Evolutionary conservation across 2,329 filamentous ascomycete genomes (phyloP), one percentile per base, ranked within the genome.

Genomic region (Sporothrix protearum): DNA sequence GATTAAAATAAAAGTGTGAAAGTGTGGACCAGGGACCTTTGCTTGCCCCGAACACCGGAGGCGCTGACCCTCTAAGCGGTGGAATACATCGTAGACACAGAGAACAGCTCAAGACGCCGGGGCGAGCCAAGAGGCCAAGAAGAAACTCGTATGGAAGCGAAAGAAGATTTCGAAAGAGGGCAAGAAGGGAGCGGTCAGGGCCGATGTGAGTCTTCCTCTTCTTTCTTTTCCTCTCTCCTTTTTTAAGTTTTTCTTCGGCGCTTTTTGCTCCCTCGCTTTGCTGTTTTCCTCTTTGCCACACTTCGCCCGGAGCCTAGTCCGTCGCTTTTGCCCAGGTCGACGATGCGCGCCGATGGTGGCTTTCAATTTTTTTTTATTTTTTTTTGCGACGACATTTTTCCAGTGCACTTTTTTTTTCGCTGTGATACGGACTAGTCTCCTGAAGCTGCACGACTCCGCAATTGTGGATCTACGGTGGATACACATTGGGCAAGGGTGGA

Each of bases 11-110:
- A 55, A 39, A 39, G 19, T n/a, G n/a, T n/a, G 9, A 39, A 51
- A 53, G 14, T 16, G 9, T 55, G 42, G 47, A 51, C 33, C 30
- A 42, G 49, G 49, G 33, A 49, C 8, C 33, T 8, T 7, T 16
- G 1, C 22, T n/a, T 49, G n/a, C 49, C 66, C 66, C 47, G 66
- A 68, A 55, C 22, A 68, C 66, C 66, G 49, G 66, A 68, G 49
- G 8, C n/a, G 12, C 33, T 49, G 66, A 42, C 30, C 22, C 47
- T 12, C 47, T 9, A 4, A 28, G 22, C 22, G 49, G 33, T 33
- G 33, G 45, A 57, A 42, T 53, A 68, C 47, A 47, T 47, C 53
- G 47, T n/a, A n/a, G 47, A 53, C 45, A 33, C 3, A 47, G 25
- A 36, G 25, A 47, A 47, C 42, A 47, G 39, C 42, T 14, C 42